Conservation (phyloP, 257 asterid genomes). For the Solanum gracilifrons region DNA sequence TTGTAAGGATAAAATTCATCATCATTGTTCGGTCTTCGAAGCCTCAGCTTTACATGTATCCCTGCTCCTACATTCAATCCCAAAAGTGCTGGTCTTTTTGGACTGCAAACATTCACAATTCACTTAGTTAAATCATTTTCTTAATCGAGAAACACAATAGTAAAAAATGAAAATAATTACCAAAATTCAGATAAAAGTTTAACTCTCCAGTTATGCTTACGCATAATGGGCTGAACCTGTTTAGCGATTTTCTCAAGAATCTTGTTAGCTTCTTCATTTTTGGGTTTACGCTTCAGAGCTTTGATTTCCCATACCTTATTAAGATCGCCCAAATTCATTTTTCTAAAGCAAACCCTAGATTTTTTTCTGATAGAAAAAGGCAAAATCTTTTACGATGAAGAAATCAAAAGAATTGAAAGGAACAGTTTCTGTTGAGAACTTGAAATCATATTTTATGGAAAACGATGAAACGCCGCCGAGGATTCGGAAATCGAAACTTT, state of each 20-base stretch:
- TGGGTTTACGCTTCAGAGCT: conserved; percentile 66
- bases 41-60: conserved; percentile 69
- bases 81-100: conserved; percentile 38
- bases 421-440: neutral
- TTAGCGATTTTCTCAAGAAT: conserved; percentile 59
- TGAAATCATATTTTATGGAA: neutral
- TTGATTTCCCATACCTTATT: conserved; percentile 77
- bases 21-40: conserved; percentile 57
- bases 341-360: neutral
- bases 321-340: conserved; percentile 59
- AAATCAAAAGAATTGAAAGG: neutral
- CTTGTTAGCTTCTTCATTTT: conserved; percentile 54
- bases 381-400: neutral
- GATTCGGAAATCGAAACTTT: neutral
- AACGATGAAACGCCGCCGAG: neutral
- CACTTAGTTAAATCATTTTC: neutral
- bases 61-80: conserved; percentile 87
- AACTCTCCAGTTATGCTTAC: conserved; percentile 87
- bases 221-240: conserved; percentile 94
- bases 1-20: conserved; percentile 63
- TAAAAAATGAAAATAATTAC: conserved; percentile 10
- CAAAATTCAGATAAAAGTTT: conserved; percentile 80
- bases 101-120: conserved; percentile 34
- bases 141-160: neutral
- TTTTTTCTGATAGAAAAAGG: neutral